These are phyloP conservation scores for Micromonas pusilla DNA, from an alignment of 139 green algal genomes.

Conservation along the genomic window DNA sequence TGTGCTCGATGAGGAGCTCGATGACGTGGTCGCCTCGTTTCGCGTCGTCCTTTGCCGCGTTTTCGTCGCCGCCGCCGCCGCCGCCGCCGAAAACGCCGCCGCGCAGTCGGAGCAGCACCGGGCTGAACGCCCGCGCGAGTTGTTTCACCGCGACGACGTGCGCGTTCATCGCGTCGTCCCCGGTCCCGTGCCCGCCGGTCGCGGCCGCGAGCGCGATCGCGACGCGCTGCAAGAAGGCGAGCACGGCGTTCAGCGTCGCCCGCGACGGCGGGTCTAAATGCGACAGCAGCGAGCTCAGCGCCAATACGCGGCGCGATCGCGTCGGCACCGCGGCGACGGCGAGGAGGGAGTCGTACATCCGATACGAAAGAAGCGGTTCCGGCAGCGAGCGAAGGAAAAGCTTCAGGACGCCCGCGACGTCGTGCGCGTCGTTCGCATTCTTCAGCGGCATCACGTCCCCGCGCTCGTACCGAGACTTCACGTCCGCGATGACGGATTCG, in stretches of 20 bases:
- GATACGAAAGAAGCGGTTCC: constrained; percentile 9
- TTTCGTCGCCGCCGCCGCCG: too few species aligned
- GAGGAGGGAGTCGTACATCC: constrained; percentile 16
- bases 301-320: background rate
- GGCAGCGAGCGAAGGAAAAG: background rate
- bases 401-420: constrained; percentile 16
- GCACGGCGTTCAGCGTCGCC: background rate
- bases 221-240: background rate
- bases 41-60: too few species aligned
- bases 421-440: background rate
- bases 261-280: background rate
- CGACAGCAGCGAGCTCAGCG: background rate
- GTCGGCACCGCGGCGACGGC: background rate
- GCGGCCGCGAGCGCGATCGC: too few species aligned
- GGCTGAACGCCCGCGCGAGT: background rate
- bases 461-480: background rate
- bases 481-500: background rate
- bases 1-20: background rate
- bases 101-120: background rate
- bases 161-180: background rate
- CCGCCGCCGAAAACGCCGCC: too few species aligned
- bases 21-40: background rate
- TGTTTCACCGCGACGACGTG: background rate
- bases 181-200: too few species aligned
- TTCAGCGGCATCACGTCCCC: background rate